Evolutionary conservation across 805 yeast genomes (phyloP).

Genomic region (Candida ipomoeae): DNA sequence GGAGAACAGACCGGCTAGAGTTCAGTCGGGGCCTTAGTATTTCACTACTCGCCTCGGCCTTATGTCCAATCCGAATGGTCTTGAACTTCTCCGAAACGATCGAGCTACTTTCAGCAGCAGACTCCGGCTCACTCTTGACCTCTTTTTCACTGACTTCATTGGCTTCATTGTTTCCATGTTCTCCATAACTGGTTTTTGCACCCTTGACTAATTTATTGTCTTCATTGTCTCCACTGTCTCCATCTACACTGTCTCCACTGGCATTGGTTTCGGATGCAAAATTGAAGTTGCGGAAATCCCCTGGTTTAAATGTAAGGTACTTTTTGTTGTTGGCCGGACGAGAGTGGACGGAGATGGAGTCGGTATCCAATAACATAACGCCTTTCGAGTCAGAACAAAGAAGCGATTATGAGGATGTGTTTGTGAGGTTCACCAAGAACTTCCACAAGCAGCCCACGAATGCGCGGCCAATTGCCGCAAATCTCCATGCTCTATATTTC

Average conservation of each 20-base stretch:
- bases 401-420: neutral
- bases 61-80: neutral
- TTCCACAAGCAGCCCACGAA: neutral
- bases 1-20: slow-evolving; percentile 1
- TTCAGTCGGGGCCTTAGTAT: neutral
- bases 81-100: neutral
- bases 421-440: neutral
- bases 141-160: neutral
- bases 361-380: neutral
- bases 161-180: neutral
- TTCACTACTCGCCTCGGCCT: neutral
- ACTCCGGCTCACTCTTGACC: neutral
- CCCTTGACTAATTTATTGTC: neutral
- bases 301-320: neutral
- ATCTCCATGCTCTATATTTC: neutral
- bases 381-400: neutral
- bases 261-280: neutral
- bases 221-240: neutral
- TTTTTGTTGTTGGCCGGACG: neutral
- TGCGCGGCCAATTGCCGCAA: slow-evolving; percentile 4
- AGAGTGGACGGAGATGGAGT: neutral
- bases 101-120: neutral
- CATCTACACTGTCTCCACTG: neutral
- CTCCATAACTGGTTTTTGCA: no score
- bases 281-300: neutral